Evolutionary conservation across 169 alveolate genomes (phyloP).

Genomic region (Toxoplasma gondii): DNA sequence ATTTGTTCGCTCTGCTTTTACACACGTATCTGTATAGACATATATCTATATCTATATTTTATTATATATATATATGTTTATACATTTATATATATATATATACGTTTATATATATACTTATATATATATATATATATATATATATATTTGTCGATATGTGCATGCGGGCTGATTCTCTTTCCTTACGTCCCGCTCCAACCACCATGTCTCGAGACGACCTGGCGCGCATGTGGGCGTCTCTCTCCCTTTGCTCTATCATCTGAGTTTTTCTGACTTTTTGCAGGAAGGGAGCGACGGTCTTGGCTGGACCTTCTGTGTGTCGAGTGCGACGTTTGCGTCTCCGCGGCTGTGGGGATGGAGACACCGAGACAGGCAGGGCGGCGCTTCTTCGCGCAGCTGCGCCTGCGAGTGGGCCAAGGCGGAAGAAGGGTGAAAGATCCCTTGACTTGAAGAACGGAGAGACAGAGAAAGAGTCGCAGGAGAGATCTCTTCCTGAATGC

Average conservation of each 20-base stretch:
- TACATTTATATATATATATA: background rate
- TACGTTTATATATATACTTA: background rate
- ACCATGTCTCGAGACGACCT: too few species aligned
- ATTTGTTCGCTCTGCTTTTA: too few species aligned
- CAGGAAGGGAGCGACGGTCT: background rate
- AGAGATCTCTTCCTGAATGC: background rate
- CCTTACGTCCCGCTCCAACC: background rate
- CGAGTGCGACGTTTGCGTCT: background rate
- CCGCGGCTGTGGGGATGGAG: background rate
- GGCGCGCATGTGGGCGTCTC: too few species aligned
- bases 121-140: background rate
- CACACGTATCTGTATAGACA: background rate
- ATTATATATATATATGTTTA: background rate
- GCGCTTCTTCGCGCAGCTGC: too few species aligned
- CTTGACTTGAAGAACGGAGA: background rate
- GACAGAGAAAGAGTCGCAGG: background rate
- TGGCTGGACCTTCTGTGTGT: background rate
- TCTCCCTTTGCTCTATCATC: background rate
- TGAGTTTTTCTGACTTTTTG: background rate
- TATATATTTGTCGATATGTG: background rate
- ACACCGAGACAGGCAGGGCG: too few species aligned
- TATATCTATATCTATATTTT: background rate
- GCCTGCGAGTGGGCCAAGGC: too few species aligned
- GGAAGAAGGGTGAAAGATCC: too few species aligned
- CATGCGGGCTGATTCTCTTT: background rate